Evolutionary conservation across 2,329 filamentous ascomycete species (phyloP), one percentile per base, ranked within the genome.

Genomic region (Simplicillium aogashimaense): DNA sequence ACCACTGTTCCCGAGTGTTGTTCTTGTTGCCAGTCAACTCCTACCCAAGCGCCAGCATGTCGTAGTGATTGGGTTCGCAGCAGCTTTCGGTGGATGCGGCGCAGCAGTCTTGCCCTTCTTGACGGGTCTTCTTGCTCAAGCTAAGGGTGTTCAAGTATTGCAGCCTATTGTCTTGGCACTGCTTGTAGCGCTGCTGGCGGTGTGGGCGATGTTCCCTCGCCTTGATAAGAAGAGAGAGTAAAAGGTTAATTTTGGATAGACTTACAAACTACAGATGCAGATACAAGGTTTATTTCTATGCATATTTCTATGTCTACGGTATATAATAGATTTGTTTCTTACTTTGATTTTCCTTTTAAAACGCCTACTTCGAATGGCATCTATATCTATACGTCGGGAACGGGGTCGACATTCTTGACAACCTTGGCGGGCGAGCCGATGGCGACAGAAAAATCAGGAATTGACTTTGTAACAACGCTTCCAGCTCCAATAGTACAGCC

Each of bases 41-140:
- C 67, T 92, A 2, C 86, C 85, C 0, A 70, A 71, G 34, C 73
- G 85, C 43, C 61, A 88, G n/a, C 86, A 92, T 53, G 83, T 90
- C 28, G 75, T 73, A 16, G 75, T 80, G 0, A 86, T 92, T 47
- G 85, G 85, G 0, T 90, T 92, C 48, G 80, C 81, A 1, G 77
- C 83, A 1, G 83, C 85, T 0, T 78, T 89, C 56, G 86, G 86
- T 0, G 81, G 83, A 0, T 73, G 72, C 17, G 86, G 86, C 1
- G 83, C 81, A 0, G 81, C 83, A 0, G 53, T 79, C n/a, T 48
- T 85, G 61, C 67, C 82, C 43, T 65, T 86, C 65, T 71, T 74
- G 0, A 78, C 83, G 0, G 81, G 81, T 5, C 77, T 77, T 2
- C 72, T 86, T 50, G 80, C 82, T 2, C 66, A 74, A 48, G 61